phyloP scores from a whole-genome alignment of 2,329 filamentous ascomycete species.

The Trichoderma sp. region DNA sequence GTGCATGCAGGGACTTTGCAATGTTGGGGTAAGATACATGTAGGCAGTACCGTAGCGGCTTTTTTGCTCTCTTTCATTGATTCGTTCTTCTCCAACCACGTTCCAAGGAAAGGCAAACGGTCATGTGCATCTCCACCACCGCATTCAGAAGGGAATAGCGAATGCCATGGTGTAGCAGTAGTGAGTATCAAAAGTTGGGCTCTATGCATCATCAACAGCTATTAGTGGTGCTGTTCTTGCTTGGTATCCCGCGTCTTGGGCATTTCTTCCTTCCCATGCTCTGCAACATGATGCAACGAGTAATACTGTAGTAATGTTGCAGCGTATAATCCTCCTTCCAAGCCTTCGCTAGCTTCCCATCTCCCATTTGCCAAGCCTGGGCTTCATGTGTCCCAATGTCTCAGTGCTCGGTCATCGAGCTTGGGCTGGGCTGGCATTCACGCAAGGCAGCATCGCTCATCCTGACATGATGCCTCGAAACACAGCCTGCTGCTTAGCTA shows the following conservation, averaged over 20 bases:
- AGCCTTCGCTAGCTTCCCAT: neutral
- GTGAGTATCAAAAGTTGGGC: neutral
- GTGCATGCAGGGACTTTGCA: neutral
- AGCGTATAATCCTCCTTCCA: neutral
- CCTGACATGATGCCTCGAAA: neutral
- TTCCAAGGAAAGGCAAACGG: neutral
- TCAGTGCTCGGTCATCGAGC: constrained; percentile 1
- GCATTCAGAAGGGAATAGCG: neutral
- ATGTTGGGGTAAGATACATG: neutral
- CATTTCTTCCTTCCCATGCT: constrained; percentile 5
- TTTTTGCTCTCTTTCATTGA: neutral
- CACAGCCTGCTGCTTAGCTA: neutral
- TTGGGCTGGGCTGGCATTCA: neutral
- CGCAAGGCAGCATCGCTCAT: constrained; percentile 11
- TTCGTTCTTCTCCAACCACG: neutral
- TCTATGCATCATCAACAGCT: neutral
- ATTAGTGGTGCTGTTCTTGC: neutral
- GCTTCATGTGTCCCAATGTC: constrained; percentile 5
- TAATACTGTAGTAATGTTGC: neutral
- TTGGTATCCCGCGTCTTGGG: neutral
- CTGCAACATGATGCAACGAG: neutral
- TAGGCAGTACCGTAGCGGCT: neutral
- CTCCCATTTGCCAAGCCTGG: neutral
- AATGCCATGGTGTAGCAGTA: neutral
- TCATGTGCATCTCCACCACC: constrained; percentile 18